A percentile compares a stretch with the other conserved stretches of the same genome.
These are phyloP conservation scores for Ascochyta clinopodiicola DNA, from an alignment of 2,329 filamentous ascomycete genomes.

Conservation along the genomic window DNA sequence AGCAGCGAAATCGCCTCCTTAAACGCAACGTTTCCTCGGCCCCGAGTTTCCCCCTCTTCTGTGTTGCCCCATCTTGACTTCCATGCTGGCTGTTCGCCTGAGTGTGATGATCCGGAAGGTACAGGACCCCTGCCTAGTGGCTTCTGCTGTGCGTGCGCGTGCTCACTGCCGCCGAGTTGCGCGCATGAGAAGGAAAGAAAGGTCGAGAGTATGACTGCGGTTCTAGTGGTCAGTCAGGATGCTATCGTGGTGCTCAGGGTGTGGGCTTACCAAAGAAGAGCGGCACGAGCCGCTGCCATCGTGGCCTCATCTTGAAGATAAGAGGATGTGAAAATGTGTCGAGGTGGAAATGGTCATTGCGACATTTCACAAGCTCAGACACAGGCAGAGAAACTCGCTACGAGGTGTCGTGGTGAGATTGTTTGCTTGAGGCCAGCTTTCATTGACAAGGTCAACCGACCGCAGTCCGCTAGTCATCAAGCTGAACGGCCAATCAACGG, in stretches of 20 bases:
- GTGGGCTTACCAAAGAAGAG: conserved; percentile 41
- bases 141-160: conserved; percentile 33
- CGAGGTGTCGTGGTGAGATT: conserved; percentile 21
- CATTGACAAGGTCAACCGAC: conserved; percentile 27
- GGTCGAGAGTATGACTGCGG: conserved; percentile 42
- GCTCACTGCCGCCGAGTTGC: conserved; percentile 31
- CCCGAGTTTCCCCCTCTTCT: conserved; percentile 18
- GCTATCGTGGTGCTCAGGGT: conserved; percentile 9
- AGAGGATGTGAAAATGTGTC: conserved; percentile 19
- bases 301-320: conserved; percentile 42
- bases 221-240: conserved; percentile 30
- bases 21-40: conserved; percentile 35
- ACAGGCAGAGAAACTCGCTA: conserved; percentile 8
- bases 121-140: conserved; percentile 26
- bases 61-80: conserved; percentile 30
- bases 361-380: conserved; percentile 30
- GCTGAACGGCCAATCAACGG: conserved; percentile 39
- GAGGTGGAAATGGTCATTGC: conserved; percentile 38
- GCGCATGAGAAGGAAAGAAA: conserved; percentile 36
- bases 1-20: conserved; percentile 52
- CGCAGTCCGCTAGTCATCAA: conserved; percentile 21
- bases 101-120: conserved; percentile 22
- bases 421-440: conserved; percentile 46
- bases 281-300: conserved; percentile 46
- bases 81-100: conserved; percentile 28